Conservation (phyloP, 257 asterid genomes). For the Lycium ferocissimum region DNA sequence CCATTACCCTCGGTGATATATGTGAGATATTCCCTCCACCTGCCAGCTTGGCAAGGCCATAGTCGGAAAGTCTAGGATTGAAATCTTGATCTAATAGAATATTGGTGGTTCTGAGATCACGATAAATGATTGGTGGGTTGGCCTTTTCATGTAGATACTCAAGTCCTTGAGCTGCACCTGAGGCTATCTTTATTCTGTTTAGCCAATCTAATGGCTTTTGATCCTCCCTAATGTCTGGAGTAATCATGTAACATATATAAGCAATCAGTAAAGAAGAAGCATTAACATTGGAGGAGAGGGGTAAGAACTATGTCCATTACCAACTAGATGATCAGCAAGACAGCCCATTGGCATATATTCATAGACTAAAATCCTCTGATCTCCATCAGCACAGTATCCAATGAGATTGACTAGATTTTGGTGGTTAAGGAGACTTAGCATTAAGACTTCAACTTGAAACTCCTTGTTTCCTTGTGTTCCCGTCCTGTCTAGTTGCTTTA, state of each 20-base stretch:
- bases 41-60: slow-evolving; percentile 80
- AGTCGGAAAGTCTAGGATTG: slow-evolving; percentile 71
- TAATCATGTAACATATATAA: not conserved
- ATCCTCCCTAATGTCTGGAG: slow-evolving; percentile 54
- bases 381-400: slow-evolving; percentile 98
- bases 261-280: not conserved
- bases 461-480: slow-evolving; percentile 74
- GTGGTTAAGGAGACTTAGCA: slow-evolving; percentile 74
- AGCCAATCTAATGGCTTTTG: slow-evolving; percentile 68
- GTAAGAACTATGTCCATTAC: slow-evolving; percentile 42
- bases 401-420: slow-evolving; percentile 70
- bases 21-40: slow-evolving; percentile 62
- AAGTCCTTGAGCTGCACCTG: slow-evolving; percentile 79
- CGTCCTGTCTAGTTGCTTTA: slow-evolving; percentile 85
- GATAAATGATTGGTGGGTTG: slow-evolving; percentile 76
- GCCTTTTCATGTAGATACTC: slow-evolving; percentile 84
- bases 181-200: slow-evolving; percentile 79
- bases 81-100: slow-evolving; percentile 63
- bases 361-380: slow-evolving; percentile 87
- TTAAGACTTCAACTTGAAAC: slow-evolving; percentile 67
- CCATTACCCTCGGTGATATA: slow-evolving; percentile 63
- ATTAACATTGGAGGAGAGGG: not conserved
- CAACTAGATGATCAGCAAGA: slow-evolving; percentile 60
- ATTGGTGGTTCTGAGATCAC: slow-evolving; percentile 72
- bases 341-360: slow-evolving; percentile 78